Evolutionary conservation across 129 eudicot species (phyloP), one percentile per base, ranked within the genome.

Genomic region (Smallanthus sonchifolius): DNA sequence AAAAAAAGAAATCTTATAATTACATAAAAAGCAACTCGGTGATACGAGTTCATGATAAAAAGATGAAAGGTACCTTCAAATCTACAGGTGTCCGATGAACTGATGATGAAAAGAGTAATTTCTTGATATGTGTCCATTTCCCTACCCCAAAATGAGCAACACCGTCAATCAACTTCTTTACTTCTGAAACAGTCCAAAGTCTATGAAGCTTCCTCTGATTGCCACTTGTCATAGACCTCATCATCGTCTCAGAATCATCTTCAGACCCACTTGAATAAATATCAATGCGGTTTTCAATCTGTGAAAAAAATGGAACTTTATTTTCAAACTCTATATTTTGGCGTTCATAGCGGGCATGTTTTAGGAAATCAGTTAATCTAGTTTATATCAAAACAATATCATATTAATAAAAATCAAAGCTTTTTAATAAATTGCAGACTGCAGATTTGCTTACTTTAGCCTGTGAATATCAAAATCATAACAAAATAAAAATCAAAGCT

Each of bases 101-200:
- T 15, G 98, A 90, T 10, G 96, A 54, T 56, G 98, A 80, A 77
- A 89, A 89, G 10, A 84, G 85, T 10, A 80, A 67, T 73, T 82
- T 92, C 77, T 92, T 87, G 70, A 92, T 89, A 66, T 86, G 84
- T 24, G 90, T 87, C 98, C 98, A 92, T 83, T 82, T 86, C 43
- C 98, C 98, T 54, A 87, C 94, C 28, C 98, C 98, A 62, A 80
- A 84, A 44, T 86, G 85, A 28, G 95, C 81, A 20, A 92, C 92
- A n/a, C 98, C 98, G 83, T 92, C 96, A 36, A 90, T 76, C 80
- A 92, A 84, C 36, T 80, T 86, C 40, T 73, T 81, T 42, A 92
- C 95, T 86, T 92, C 98, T 14, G 90, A 72, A 76, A 87, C 74
- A 44, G 89, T 82, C 98, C 98, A 92, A 15, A 86, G 45, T 73